Base-by-base conservation (phyloP, 1,284 basidiomycete species). In the Megacollybia platyphylla region DNA sequence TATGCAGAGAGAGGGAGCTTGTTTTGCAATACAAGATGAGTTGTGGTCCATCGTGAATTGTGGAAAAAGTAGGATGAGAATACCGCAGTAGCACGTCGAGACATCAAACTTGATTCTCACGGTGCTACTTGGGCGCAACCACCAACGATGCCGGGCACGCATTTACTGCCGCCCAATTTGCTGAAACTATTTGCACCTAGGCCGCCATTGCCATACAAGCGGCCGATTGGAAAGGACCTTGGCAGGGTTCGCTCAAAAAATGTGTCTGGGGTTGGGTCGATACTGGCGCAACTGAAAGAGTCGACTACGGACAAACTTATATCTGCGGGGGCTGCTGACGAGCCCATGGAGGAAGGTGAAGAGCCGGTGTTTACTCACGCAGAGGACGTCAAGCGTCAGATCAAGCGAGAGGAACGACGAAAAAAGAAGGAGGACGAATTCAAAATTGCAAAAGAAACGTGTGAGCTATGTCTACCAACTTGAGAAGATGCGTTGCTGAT, bases 171-270 rank as follows among this genome's bases (percentile, higher is more conserved):
- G 5, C 89, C 90, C 7, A 94, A 96, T 61, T 77, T 97, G 41
- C 77, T 96, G 59, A 89, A 91, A 61, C 82, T 97, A 51, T 97
- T 97, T 58, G 85, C 90, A 0, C 91, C 92, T 10, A 79, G 92
- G 11, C 87, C 91, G 1, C 86, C 84, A 2, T 72, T 94, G 1
- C 83, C 83, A 0, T 96, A 90, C 58, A 58, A 80, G 32, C 81
- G 88, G 26, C 90, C 92, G 1, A 67, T 90, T 24, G 88, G 85
- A 56, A 79, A 69, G 53, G 89, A 94, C 57, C 79, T 85, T 36
- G 74, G 85, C 58, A 78, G 80, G 30, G 71, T 90, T 45, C 72
- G 67, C 28, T 59, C 65, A 43, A 87, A 91, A 62, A 64, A 76
- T 56, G 77, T 94, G 30, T 49, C 54, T 8, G 89, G 89, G 32